Conservation (phyloP, 176 grass and related monocot species). For the Canna indica region DNA sequence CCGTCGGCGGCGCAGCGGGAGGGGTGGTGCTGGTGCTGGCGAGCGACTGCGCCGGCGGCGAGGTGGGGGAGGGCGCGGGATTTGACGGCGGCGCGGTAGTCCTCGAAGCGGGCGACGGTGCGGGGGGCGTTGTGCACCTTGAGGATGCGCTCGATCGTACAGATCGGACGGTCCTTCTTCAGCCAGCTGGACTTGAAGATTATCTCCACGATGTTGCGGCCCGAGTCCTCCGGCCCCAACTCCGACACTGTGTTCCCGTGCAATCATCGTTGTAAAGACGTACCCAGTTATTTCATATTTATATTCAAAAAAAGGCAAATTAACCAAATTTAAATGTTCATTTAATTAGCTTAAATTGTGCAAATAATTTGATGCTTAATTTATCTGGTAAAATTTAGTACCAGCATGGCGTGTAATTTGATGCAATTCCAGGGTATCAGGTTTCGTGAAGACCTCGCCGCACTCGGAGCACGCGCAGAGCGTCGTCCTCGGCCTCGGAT, state of each 20-base stretch:
- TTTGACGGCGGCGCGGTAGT: slow-evolving; percentile 69
- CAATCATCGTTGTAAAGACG: too few species aligned
- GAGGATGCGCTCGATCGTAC: slow-evolving; percentile 72
- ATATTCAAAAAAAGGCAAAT: slow-evolving; percentile 39
- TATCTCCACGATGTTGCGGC: slow-evolving; percentile 93
- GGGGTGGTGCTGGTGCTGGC: neutral
- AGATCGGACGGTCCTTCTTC: slow-evolving; percentile 52
- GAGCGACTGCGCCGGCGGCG: slow-evolving; percentile 14
- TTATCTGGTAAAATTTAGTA: slow-evolving; percentile 6
- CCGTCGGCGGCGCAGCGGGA: slow-evolving; percentile 61
- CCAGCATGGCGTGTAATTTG: slow-evolving; percentile 75
- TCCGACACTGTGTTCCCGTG: slow-evolving; percentile 50
- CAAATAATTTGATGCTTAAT: too few species aligned
- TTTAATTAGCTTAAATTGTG: too few species aligned
- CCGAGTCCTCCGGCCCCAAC: slow-evolving; percentile 80
- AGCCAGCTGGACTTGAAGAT: slow-evolving; percentile 99
- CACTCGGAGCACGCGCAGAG: slow-evolving; percentile 59
- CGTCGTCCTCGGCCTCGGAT: slow-evolving; percentile 54
- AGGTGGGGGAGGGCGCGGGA: slow-evolving; percentile 21
- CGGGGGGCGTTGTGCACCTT: slow-evolving; percentile 65
- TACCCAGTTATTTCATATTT: slow-evolving; percentile 26
- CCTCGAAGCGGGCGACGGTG: slow-evolving; percentile 86
- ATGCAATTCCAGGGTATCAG: slow-evolving; percentile 80
- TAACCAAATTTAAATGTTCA: neutral
- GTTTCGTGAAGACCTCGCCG: slow-evolving; percentile 79